A percentile compares a stretch with the other conserved stretches of the same genome.
phyloP scores from a whole-genome alignment of 2,329 filamentous ascomycete genomes.

The Blastomyces silverae region DNA sequence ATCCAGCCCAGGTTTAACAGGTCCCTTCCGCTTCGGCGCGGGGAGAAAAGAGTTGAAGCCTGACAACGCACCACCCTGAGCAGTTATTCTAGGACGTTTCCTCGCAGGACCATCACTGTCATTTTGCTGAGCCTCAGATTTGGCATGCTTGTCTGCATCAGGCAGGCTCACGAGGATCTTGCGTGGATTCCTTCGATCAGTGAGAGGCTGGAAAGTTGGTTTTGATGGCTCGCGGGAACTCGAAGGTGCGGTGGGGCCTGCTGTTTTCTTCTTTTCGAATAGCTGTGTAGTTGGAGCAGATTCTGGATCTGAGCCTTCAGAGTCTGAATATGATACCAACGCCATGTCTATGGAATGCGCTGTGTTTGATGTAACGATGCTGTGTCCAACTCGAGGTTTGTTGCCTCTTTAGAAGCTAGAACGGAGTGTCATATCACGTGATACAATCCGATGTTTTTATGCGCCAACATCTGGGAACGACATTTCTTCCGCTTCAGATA shows the following conservation, averaged over 20 bases:
- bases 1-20: constrained; percentile 16
- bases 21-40: constrained; percentile 59
- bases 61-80: constrained; percentile 59
- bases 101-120: constrained; percentile 55
- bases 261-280: constrained; percentile 21
- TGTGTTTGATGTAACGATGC: background rate
- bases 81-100: constrained; percentile 61
- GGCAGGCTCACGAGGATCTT: constrained; percentile 80
- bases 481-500: too few species aligned
- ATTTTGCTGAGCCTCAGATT: constrained; percentile 36
- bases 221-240: constrained; percentile 25
- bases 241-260: constrained; percentile 1
- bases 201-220: constrained; percentile 62
- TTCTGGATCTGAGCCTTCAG: constrained; percentile 61
- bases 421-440: background rate
- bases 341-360: constrained; percentile 50
- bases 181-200: constrained; percentile 71
- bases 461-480: too few species aligned
- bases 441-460: too few species aligned
- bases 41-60: constrained; percentile 83
- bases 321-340: constrained; percentile 78
- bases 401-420: too few species aligned
- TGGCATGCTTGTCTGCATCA: constrained; percentile 39
- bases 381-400: too few species aligned
- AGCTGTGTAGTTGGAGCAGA: constrained; percentile 31